phyloP scores from a whole-genome alignment of 768 basidiomycete genomes.

The Dioszegia hungarica region DNA sequence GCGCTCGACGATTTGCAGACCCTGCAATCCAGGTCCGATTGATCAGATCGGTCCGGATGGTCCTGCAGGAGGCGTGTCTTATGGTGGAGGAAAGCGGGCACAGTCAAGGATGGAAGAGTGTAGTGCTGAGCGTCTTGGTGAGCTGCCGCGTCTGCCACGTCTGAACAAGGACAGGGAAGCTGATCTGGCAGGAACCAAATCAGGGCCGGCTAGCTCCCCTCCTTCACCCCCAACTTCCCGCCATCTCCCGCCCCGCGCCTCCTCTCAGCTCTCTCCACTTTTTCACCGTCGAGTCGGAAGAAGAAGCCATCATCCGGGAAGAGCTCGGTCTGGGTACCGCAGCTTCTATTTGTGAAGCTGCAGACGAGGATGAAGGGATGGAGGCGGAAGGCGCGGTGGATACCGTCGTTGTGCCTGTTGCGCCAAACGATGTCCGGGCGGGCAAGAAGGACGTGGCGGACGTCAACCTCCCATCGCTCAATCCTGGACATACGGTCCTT shows the following conservation, averaged over 20 bases:
- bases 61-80: slow-evolving; percentile 26
- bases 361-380: slow-evolving; percentile 14
- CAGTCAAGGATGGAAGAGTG: slow-evolving; percentile 35
- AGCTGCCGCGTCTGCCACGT: slow-evolving; percentile 2
- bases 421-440: neutral
- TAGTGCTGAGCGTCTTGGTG: slow-evolving; percentile 29
- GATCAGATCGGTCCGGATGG: slow-evolving; percentile 11
- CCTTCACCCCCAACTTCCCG: slow-evolving; percentile 41
- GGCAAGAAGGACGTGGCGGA: neutral
- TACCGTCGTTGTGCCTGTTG: neutral
- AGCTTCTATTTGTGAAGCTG: slow-evolving; percentile 1
- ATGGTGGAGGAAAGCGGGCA: slow-evolving; percentile 34
- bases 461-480: neutral
- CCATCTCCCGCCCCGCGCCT: slow-evolving; percentile 34
- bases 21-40: slow-evolving; percentile 1
- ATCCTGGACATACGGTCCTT: neutral
- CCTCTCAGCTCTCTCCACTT: slow-evolving; percentile 37
- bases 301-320: slow-evolving; percentile 29
- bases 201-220: slow-evolving; percentile 3
- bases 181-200: neutral
- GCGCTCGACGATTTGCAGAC: neutral
- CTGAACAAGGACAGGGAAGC: neutral
- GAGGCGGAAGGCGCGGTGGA: slow-evolving; percentile 10
- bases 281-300: slow-evolving; percentile 31
- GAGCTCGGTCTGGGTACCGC: slow-evolving; percentile 28